These are phyloP conservation scores for Mortierella sp. DNA, from an alignment of 371 early-diverging fungal genomes.

Conservation along the genomic window DNA sequence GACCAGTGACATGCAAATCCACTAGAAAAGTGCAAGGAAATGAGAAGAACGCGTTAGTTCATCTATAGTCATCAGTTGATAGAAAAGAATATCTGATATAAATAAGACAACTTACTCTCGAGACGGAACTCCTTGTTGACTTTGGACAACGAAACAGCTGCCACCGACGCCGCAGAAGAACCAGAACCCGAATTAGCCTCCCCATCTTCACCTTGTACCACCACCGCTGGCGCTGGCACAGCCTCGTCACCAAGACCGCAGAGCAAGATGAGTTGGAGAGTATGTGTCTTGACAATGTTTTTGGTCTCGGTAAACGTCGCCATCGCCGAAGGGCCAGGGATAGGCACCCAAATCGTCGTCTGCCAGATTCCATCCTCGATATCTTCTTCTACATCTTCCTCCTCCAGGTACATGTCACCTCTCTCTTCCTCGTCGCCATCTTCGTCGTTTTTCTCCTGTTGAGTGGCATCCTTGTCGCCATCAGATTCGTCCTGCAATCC, in stretches of 20 bases:
- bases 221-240: background rate
- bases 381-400: conserved; percentile 7
- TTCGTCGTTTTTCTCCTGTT: background rate
- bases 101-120: conserved; percentile 40
- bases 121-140: conserved; percentile 52
- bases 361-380: conserved; percentile 34
- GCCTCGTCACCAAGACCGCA: conserved; percentile 24
- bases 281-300: conserved; percentile 44
- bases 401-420: background rate
- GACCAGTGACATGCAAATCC: conserved; percentile 54
- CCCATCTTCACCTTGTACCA: background rate
- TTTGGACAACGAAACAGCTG: conserved; percentile 18
- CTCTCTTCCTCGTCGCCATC: background rate
- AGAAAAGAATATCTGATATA: background rate
- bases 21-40: conserved; percentile 20
- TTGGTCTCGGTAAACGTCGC: conserved; percentile 44
- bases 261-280: conserved; percentile 40
- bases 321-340: conserved; percentile 41
- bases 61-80: background rate
- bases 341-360: conserved; percentile 37
- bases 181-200: background rate
- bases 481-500: background rate
- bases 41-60: background rate
- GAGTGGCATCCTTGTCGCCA: background rate
- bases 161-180: background rate